phyloP scores from a whole-genome alignment of 192 early-diverging fungal genomes.

The Hyaloraphidium curvatum region DNA sequence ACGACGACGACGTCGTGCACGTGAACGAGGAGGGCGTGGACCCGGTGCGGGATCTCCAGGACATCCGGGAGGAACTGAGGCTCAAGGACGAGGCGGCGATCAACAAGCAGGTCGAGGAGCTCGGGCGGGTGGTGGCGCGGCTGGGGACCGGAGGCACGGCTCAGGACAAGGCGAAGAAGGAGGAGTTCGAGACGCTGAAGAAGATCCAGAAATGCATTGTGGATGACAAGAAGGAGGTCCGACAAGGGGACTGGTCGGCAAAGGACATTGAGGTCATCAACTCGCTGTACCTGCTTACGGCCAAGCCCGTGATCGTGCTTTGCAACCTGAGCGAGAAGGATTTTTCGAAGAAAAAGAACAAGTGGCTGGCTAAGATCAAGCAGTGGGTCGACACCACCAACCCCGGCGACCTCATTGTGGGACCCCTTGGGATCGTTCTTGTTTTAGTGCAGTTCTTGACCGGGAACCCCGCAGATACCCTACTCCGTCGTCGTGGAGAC shows the following conservation, averaged over 20 bases:
- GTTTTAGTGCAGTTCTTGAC: not conserved
- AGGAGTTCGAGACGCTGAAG: constrained; percentile 52
- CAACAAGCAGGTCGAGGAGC: constrained; percentile 46
- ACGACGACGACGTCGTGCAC: constrained; percentile 85
- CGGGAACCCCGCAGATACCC: constrained; percentile 71
- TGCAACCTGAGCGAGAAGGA: constrained; percentile 79
- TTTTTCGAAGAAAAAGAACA: constrained; percentile 87
- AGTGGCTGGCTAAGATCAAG: constrained; percentile 78
- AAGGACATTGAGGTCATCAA: constrained; percentile 89
- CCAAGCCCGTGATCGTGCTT: constrained; percentile 84
- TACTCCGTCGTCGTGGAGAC: constrained; percentile 73
- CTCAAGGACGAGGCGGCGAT: constrained; percentile 81
- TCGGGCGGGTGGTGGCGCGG: constrained; percentile 43
- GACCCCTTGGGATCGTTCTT: too few relatives aligned
- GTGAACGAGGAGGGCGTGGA: constrained; percentile 75
- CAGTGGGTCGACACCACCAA: constrained; percentile 82
- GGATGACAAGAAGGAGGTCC: constrained; percentile 64
- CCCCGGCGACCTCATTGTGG: constrained; percentile 20
- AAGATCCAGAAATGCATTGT: constrained; percentile 63
- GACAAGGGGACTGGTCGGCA: constrained; percentile 74
- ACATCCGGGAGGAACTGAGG: constrained; percentile 87
- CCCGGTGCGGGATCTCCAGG: constrained; percentile 79
- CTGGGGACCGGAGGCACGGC: constrained; percentile 58
- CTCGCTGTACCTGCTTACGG: constrained; percentile 62
- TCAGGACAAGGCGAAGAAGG: constrained; percentile 76